A percentile compares a stretch with the other conserved stretches of the same genome.
Evolutionary conservation across 805 yeast genomes (phyloP).

Genomic region (Ogataea methanolica): DNA sequence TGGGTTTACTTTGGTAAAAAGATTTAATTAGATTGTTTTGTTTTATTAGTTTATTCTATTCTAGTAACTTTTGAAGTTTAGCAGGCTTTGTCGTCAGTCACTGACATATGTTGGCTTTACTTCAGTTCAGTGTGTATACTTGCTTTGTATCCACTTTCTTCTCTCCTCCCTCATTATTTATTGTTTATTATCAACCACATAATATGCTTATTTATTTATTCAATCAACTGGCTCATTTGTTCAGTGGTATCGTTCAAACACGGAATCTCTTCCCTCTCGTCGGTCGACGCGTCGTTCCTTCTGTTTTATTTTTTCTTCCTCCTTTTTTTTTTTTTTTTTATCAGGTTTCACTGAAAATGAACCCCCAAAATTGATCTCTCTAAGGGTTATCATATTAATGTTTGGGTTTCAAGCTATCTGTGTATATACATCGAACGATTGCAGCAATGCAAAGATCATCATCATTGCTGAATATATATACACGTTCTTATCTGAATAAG

Average conservation of each 20-base stretch:
- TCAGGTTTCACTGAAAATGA: no score
- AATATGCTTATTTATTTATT: not conserved
- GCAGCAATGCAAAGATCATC: no score
- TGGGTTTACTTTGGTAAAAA: constrained; percentile 79
- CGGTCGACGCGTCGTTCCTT: no score
- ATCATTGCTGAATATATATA: no score
- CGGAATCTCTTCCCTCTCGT: not conserved
- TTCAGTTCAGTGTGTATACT: no score
- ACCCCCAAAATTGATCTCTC: no score
- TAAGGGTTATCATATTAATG: no score
- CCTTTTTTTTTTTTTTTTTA: no score
- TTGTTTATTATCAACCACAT: not conserved
- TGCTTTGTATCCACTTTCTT: not conserved
- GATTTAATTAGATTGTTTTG: constrained; percentile 25
- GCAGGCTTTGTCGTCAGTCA: not conserved
- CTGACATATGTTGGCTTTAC: not conserved
- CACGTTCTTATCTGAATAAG: no score
- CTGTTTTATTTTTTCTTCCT: no score
- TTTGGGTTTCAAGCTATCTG: no score
- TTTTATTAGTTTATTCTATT: not conserved
- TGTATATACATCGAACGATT: no score
- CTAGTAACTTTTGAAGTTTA: not conserved
- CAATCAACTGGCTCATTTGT: not conserved
- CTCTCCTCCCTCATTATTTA: not conserved
- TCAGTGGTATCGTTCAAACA: not conserved